phyloP scores from a whole-genome alignment of 768 basidiomycete genomes.

The Piloderma croceum region DNA sequence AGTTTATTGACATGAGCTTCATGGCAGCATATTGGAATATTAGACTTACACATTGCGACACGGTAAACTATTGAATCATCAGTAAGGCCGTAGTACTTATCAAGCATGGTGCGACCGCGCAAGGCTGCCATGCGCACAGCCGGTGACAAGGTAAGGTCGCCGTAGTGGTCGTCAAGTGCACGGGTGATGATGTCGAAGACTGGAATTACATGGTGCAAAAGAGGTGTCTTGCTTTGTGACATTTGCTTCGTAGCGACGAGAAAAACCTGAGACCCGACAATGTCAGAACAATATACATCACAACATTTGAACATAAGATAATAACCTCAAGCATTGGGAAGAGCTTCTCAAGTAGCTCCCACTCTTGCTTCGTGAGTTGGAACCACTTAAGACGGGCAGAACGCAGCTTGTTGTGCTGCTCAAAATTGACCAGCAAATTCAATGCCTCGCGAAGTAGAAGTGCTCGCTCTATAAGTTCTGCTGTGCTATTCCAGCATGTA shows the following conservation, averaged over 20 bases:
- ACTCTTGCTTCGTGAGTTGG: constrained; percentile 15
- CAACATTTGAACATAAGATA: not conserved
- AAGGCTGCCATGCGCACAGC: not conserved
- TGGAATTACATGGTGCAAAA: constrained; percentile 26
- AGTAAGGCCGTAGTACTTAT: constrained; percentile 2
- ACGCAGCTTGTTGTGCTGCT: constrained; percentile 14
- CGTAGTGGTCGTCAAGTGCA: constrained; percentile 15
- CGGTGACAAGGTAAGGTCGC: constrained; percentile 2
- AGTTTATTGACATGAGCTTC: no score
- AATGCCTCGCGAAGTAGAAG: constrained; percentile 6
- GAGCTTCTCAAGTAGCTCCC: constrained; percentile 18
- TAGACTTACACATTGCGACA: constrained; percentile 5
- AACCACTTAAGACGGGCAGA: constrained; percentile 12
- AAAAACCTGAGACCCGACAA: constrained; percentile 15
- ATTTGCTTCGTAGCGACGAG: constrained; percentile 20
- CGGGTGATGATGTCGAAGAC: constrained; percentile 21
- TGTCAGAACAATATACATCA: not conserved
- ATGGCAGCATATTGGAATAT: no score
- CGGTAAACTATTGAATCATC: constrained; percentile 3
- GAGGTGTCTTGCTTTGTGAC: no score
- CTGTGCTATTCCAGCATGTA: constrained; percentile 23
- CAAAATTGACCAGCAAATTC: constrained; percentile 4
- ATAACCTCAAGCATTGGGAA: constrained; percentile 18
- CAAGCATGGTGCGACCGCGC: not conserved
- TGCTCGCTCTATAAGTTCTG: constrained; percentile 14